Percentiles rank a stretch among this genome's conserved stretches.
These are phyloP conservation scores for Acer campestre DNA, from an alignment of 345 rosid genomes.

Conservation along the genomic window DNA sequence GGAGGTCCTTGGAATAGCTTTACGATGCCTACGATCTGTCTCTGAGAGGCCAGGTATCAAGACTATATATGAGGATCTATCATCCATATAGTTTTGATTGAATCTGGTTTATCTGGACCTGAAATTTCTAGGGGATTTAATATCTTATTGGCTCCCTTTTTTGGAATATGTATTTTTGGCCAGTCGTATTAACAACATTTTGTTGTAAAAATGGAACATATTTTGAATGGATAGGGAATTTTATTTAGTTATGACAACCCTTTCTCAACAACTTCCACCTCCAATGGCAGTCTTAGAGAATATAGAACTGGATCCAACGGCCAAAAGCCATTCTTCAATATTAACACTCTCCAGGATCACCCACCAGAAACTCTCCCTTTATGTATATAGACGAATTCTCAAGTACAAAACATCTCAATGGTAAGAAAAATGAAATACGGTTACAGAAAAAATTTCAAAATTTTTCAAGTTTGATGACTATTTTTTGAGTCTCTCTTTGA, in stretches of 20 bases:
- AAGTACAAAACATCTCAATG: no score
- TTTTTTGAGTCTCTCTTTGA: no score
- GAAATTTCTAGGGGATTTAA: slow-evolving; percentile 34
- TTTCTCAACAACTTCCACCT: not conserved
- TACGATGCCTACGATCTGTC: slow-evolving; percentile 72
- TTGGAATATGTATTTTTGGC: slow-evolving; percentile 8
- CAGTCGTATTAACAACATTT: slow-evolving; percentile 15
- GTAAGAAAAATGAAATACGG: no score
- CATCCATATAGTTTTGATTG: slow-evolving; percentile 59
- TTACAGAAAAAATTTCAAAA: no score
- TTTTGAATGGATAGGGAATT: slow-evolving; percentile 22
- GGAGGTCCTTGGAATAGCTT: slow-evolving; percentile 90
- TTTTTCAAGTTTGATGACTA: no score
- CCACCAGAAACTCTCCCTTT: no score
- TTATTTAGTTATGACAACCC: not conserved
- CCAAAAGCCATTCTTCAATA: no score
- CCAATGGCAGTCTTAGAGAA: no score
- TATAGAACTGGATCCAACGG: no score
- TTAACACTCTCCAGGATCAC: no score
- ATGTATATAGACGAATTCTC: no score
- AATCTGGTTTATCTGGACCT: slow-evolving; percentile 15
- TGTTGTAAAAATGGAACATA: slow-evolving; percentile 27
- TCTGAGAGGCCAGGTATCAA: slow-evolving; percentile 97
- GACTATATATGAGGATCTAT: slow-evolving; percentile 95
- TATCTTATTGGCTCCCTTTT: slow-evolving; percentile 38